Evolutionary conservation across 768 basidiomycete genomes (phyloP).

Genomic region (Agrocybe chaxingu): DNA sequence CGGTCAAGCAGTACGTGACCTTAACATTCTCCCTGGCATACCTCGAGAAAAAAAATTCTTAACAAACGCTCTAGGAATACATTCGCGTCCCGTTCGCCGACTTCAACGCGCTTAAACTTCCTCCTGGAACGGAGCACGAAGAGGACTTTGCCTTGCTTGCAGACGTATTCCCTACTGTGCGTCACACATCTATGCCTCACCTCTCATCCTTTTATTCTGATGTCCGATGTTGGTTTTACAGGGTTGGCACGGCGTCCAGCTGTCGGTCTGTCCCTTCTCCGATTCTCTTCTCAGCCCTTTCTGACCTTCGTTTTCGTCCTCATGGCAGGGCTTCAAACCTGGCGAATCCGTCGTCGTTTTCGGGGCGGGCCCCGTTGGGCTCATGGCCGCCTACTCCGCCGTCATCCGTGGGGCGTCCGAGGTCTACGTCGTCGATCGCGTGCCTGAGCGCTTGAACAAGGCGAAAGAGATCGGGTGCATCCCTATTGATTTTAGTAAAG

Average conservation of each 20-base stretch:
- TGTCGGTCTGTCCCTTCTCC: no score
- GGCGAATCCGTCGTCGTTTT: slow-evolving; percentile 54
- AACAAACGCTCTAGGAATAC: slow-evolving; percentile 36
- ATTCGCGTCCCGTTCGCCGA: slow-evolving; percentile 56
- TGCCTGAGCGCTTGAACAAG: slow-evolving; percentile 49
- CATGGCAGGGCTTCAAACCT: slow-evolving; percentile 48
- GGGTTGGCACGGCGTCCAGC: slow-evolving; percentile 53
- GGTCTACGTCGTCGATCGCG: slow-evolving; percentile 55
- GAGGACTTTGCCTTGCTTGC: slow-evolving; percentile 53
- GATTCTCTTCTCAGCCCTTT: no score
- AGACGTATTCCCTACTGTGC: slow-evolving; percentile 54
- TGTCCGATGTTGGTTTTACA: slow-evolving; percentile 8
- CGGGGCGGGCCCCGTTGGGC: slow-evolving; percentile 51
- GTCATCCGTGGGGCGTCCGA: slow-evolving; percentile 47
- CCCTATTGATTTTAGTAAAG: slow-evolving; percentile 44
- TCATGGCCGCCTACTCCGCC: slow-evolving; percentile 59
- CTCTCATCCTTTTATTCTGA: not conserved
- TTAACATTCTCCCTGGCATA: no score
- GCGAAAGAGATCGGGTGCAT: slow-evolving; percentile 50
- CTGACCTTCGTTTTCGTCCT: no score
- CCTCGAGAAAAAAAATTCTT: not conserved
- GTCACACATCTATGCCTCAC: slow-evolving; percentile 6
- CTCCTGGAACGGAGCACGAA: slow-evolving; percentile 50
- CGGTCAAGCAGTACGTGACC: slow-evolving; percentile 39
- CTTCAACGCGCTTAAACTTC: slow-evolving; percentile 51